A percentile compares a stretch with the other conserved stretches of the same genome.
These are phyloP conservation scores for Triadica sebifera DNA, from an alignment of 345 rosid genomes.

Conservation along the genomic window DNA sequence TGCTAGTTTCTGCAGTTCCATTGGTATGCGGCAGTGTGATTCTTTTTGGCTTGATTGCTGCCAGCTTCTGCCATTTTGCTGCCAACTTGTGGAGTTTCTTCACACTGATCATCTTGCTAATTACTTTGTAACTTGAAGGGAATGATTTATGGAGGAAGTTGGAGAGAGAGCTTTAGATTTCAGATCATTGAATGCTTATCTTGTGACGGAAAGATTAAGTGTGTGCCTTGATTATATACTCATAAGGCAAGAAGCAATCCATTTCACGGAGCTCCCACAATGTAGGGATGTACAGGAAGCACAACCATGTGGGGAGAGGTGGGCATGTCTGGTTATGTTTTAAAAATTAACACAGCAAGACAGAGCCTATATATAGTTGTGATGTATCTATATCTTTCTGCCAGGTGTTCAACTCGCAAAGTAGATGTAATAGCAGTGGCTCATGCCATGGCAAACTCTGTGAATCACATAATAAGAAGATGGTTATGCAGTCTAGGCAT, in stretches of 20 bases:
- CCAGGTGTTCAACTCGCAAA: background rate
- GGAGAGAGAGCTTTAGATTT: background rate
- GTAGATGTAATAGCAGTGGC: background rate
- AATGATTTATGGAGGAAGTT: background rate
- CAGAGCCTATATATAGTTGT: background rate
- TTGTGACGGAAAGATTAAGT: background rate
- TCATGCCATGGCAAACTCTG: background rate
- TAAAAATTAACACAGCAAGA: background rate
- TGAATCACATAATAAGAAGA: background rate
- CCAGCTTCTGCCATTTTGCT: conserved; percentile 11
- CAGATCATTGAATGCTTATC: background rate
- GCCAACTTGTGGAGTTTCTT: conserved; percentile 14
- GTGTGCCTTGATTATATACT: background rate
- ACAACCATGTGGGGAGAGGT: background rate
- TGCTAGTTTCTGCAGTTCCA: background rate
- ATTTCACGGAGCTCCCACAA: background rate
- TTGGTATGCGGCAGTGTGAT: background rate
- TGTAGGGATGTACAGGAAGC: background rate
- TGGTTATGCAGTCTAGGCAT: background rate
- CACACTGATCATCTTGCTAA: conserved; percentile 9
- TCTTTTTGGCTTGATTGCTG: background rate
- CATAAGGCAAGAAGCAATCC: background rate
- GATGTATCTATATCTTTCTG: background rate
- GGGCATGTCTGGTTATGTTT: background rate
- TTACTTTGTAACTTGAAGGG: background rate